A percentile compares a stretch with the other conserved stretches of the same genome.
Conservation (phyloP, 2,329 filamentous ascomycete genomes). For the Aspergillus pseudonomiae region DNA sequence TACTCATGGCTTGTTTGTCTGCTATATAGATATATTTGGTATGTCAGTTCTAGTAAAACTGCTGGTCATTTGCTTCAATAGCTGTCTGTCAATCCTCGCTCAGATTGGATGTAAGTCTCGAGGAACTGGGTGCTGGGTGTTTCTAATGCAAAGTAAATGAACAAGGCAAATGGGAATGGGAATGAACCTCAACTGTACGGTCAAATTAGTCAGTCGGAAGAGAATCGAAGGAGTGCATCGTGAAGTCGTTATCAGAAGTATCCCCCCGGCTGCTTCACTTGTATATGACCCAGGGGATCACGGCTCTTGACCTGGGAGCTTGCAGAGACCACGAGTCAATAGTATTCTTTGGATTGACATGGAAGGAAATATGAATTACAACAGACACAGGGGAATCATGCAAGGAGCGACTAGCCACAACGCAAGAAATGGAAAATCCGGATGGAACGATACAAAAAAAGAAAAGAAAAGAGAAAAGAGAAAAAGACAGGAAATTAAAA, state of each 20-base stretch:
- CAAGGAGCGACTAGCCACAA: constrained; percentile 12
- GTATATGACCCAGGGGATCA: not conserved
- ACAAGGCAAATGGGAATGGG: not conserved
- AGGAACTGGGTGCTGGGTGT: not conserved
- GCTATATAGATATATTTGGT: not conserved
- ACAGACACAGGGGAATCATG: constrained; percentile 9
- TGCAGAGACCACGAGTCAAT: constrained; percentile 4
- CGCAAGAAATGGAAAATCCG: constrained; percentile 6
- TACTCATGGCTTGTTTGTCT: not conserved
- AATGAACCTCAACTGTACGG: constrained; percentile 2
- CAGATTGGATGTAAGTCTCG: not conserved
- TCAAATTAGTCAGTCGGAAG: constrained; percentile 3
- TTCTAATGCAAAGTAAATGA: not conserved
- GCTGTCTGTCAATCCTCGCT: not conserved
- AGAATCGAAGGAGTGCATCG: not conserved
- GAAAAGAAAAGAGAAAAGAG: not conserved
- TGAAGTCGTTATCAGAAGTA: constrained; percentile 6
- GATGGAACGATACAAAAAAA: not conserved
- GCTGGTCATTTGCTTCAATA: not conserved
- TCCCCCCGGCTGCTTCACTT: not conserved
- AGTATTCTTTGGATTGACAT: constrained; percentile 3
- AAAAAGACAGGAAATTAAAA: constrained; percentile 12
- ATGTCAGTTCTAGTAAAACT: not conserved
- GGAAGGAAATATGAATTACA: constrained; percentile 2
- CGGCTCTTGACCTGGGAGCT: constrained; percentile 1